Conservation (phyloP, 225 moss, liverwort and hornwort genomes). For the Sphagnum contortum region DNA sequence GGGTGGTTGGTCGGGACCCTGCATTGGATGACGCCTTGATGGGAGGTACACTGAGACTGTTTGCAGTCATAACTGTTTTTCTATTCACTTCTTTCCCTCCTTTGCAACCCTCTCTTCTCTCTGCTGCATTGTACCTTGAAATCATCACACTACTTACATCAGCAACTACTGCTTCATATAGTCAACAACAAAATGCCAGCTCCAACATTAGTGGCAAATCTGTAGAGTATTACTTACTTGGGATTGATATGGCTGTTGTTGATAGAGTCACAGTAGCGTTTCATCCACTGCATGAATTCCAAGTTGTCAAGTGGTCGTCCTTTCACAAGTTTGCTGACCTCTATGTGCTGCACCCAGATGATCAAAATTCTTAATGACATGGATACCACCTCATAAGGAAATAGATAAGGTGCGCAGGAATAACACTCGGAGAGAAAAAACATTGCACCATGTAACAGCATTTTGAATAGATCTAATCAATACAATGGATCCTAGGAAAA, state of each 20-base stretch:
- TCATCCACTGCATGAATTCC: conserved; percentile 98
- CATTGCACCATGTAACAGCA: too few relatives aligned
- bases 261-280: conserved; percentile 89
- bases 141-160: too few relatives aligned
- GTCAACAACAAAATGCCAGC: too few relatives aligned
- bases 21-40: conserved; percentile 41
- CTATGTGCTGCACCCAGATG: conserved; percentile 54
- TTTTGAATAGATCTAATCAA: too few relatives aligned
- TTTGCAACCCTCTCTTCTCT: conserved; percentile 86
- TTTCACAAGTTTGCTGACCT: conserved; percentile 95
- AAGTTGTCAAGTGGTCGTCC: conserved; percentile 92
- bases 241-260: conserved; percentile 71
- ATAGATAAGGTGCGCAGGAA: too few relatives aligned
- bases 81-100: conserved; percentile 95
- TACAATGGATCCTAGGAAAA: too few relatives aligned
- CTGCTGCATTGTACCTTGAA: conserved; percentile 72
- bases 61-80: conserved; percentile 44
- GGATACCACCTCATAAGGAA: too few relatives aligned
- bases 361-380: too few relatives aligned
- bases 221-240: not conserved
- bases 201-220: too few relatives aligned
- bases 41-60: conserved; percentile 25
- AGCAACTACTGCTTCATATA: too few relatives aligned
- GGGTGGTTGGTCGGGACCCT: conserved; percentile 32
- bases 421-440: too few relatives aligned